These are phyloP conservation scores for Candida fluviatilis DNA, from an alignment of 805 yeast genomes.

Conservation along the genomic window DNA sequence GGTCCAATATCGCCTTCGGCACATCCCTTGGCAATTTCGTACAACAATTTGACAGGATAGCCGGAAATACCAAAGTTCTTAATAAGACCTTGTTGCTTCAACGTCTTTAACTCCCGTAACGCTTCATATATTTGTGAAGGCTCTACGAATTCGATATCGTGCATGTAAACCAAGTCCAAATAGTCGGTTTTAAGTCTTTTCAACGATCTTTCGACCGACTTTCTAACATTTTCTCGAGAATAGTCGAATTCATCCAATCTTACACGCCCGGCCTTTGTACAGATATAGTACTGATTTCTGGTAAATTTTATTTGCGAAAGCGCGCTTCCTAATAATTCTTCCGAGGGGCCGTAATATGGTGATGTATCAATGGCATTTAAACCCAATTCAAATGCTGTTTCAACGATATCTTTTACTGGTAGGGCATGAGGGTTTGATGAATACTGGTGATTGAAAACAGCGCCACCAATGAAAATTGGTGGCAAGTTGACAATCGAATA, in stretches of 20 bases:
- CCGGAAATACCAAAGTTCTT: constrained; percentile 77
- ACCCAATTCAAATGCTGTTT: constrained; percentile 61
- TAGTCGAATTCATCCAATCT: constrained; percentile 71
- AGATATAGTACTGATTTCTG: constrained; percentile 63
- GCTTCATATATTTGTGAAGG: constrained; percentile 57
- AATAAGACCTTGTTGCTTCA: constrained; percentile 63
- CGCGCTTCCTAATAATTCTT: constrained; percentile 66
- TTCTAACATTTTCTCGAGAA: constrained; percentile 52
- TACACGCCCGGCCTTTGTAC: constrained; percentile 85
- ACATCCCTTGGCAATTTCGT: constrained; percentile 43
- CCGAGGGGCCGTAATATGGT: constrained; percentile 92
- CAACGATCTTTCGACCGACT: constrained; percentile 64
- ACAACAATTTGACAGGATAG: constrained; percentile 72
- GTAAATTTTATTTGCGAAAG: constrained; percentile 37
- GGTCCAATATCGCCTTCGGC: constrained; percentile 47
- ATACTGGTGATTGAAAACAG: constrained; percentile 80
- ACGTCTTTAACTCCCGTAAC: constrained; percentile 49
- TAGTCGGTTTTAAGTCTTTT: constrained; percentile 62
- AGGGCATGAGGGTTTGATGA: constrained; percentile 60
- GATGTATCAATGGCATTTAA: constrained; percentile 83
- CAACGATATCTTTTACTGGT: constrained; percentile 55
- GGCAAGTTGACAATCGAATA: constrained; percentile 37
- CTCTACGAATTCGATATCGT: constrained; percentile 81
- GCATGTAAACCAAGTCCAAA: constrained; percentile 79
- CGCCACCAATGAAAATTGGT: constrained; percentile 79